phyloP scores from a whole-genome alignment of 163 green algal species.

The Chloroidium sp. region DNA sequence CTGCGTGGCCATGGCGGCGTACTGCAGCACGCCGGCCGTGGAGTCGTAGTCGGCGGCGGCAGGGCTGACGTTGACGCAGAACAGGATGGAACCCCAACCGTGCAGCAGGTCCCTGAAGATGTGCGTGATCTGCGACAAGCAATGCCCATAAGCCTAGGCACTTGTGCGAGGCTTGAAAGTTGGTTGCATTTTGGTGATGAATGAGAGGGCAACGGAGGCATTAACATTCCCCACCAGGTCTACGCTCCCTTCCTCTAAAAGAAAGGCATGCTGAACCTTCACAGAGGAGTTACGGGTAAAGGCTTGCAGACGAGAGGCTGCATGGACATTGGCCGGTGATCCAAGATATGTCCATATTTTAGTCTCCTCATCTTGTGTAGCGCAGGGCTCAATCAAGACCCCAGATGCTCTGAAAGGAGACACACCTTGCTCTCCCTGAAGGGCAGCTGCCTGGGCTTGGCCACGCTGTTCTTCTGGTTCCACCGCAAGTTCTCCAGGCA shows the following conservation, averaged over 20 bases:
- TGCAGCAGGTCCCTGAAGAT: constrained; percentile 66
- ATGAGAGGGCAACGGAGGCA: neutral
- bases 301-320: neutral
- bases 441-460: constrained; percentile 37
- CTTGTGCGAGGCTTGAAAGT: neutral
- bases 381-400: neutral
- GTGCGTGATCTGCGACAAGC: constrained; percentile 36
- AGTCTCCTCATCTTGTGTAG: neutral
- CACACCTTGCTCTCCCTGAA: constrained; percentile 55
- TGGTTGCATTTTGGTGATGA: neutral
- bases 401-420: neutral
- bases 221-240: neutral
- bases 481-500: constrained; percentile 69
- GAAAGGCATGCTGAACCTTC: neutral
- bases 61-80: constrained; percentile 59
- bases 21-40: constrained; percentile 52
- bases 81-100: constrained; percentile 53
- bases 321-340: neutral
- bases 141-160: neutral
- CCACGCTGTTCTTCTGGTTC: constrained; percentile 56
- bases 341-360: neutral
- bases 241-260: neutral
- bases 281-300: neutral
- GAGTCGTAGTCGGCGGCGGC: constrained; percentile 50
- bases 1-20: constrained; percentile 44